These are phyloP conservation scores for Tylopilus sp. DNA, from an alignment of 768 basidiomycete species.

Conservation along the genomic window DNA sequence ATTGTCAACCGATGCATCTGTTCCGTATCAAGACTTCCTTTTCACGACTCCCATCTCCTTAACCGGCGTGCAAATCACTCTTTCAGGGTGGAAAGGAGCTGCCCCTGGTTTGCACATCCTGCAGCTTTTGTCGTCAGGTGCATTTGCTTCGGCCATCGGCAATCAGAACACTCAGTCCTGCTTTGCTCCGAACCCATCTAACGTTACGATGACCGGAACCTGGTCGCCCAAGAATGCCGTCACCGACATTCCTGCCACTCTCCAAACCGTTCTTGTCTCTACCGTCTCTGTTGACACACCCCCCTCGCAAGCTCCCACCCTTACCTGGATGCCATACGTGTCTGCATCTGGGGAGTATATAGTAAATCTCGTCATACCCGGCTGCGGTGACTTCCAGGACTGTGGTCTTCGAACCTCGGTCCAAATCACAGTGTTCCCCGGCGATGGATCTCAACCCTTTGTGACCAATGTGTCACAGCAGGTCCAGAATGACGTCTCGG, in stretches of 20 bases:
- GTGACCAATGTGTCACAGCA: slow-evolving; percentile 74
- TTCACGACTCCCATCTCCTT: slow-evolving; percentile 63
- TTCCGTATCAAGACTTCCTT: slow-evolving; percentile 92
- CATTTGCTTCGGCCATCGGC: slow-evolving; percentile 74
- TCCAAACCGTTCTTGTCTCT: slow-evolving; percentile 69
- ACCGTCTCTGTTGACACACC: slow-evolving; percentile 62
- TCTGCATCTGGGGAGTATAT: slow-evolving; percentile 84
- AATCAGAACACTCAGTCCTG: slow-evolving; percentile 65
- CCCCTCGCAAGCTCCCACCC: slow-evolving; percentile 60
- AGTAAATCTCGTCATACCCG: slow-evolving; percentile 82
- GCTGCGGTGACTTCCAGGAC: slow-evolving; percentile 77
- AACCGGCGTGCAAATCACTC: slow-evolving; percentile 85
- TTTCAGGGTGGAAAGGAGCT: slow-evolving; percentile 71
- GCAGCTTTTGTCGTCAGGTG: slow-evolving; percentile 90
- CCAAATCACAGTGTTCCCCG: slow-evolving; percentile 78
- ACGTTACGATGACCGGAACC: slow-evolving; percentile 58
- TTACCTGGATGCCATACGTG: slow-evolving; percentile 93
- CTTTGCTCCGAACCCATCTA: slow-evolving; percentile 73
- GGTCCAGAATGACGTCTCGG: slow-evolving; percentile 56
- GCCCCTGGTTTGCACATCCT: slow-evolving; percentile 84
- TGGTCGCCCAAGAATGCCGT: slow-evolving; percentile 66
- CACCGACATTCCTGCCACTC: slow-evolving; percentile 79
- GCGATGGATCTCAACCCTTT: slow-evolving; percentile 57
- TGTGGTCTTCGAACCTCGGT: slow-evolving; percentile 81
- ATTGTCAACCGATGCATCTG: slow-evolving; percentile 66